phyloP scores from a whole-genome alignment of 2,329 filamentous ascomycete genomes.

The Lecanicillium sp. region DNA sequence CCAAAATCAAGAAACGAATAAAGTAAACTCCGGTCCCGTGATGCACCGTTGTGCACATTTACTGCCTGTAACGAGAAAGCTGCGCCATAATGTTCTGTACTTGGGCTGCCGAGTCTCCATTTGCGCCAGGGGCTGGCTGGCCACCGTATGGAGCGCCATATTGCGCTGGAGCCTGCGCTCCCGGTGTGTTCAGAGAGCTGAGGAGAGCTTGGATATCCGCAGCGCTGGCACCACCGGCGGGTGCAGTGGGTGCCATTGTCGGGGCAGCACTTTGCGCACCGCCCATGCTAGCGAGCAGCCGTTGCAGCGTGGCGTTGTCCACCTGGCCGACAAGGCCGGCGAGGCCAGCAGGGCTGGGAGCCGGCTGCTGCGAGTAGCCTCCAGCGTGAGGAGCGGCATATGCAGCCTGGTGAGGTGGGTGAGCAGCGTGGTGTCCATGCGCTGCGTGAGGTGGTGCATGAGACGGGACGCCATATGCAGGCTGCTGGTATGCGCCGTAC shows the following conservation, averaged over 20 bases:
- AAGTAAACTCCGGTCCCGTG: no score
- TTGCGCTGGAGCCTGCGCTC: slow-evolving; percentile 14
- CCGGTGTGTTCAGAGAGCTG: slow-evolving; percentile 26
- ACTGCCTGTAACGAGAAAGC: slow-evolving; percentile 57
- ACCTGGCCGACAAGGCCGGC: slow-evolving; percentile 59
- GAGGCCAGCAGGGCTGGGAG: slow-evolving; percentile 41
- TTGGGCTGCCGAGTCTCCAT: slow-evolving; percentile 37
- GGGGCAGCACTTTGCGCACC: slow-evolving; percentile 14
- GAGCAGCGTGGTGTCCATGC: slow-evolving; percentile 9
- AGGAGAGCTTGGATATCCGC: slow-evolving; percentile 41
- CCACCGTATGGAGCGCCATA: slow-evolving; percentile 24
- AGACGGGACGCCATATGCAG: slow-evolving; percentile 22
- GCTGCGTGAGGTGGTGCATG: slow-evolving; percentile 16
- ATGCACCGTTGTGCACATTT: slow-evolving; percentile 6
- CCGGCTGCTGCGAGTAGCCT: slow-evolving; percentile 18
- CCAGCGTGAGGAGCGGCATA: slow-evolving; percentile 15
- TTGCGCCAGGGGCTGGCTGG: slow-evolving; percentile 17
- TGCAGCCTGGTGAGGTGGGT: slow-evolving; percentile 14
- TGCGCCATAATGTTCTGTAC: slow-evolving; percentile 71
- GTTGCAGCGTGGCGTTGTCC: slow-evolving; percentile 64
- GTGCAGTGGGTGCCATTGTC: not conserved
- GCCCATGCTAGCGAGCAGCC: slow-evolving; percentile 54
- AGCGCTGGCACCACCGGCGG: slow-evolving; percentile 19
- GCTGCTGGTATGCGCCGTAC: slow-evolving; percentile 15
- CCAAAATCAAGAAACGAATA: no score